Conservation (phyloP, 2,329 filamentous ascomycete genomes). For the Sphaerulina musiva region DNA sequence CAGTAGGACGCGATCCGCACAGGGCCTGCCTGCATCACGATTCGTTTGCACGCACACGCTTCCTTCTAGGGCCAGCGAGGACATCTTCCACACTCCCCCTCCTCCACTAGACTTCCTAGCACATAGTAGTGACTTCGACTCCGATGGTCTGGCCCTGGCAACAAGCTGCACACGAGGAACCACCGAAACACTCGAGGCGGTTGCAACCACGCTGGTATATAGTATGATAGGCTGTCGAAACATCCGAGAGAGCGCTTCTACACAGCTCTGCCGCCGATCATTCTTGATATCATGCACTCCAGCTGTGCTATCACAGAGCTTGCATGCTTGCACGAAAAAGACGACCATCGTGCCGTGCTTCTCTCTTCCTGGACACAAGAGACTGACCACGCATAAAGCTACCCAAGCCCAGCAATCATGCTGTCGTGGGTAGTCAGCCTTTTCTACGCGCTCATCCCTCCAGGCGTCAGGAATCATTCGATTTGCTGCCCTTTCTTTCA, state of each 20-base stretch:
- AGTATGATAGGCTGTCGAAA: constrained; percentile 8
- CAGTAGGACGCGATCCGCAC: constrained; percentile 13
- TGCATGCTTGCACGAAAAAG: background rate
- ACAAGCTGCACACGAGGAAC: background rate
- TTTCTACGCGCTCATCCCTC: too few relatives aligned
- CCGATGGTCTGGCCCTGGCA: background rate
- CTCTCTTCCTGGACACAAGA: background rate
- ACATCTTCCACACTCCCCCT: too few relatives aligned
- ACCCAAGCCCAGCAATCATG: background rate
- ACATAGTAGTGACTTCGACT: background rate
- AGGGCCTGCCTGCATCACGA: background rate
- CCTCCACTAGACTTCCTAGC: too few relatives aligned
- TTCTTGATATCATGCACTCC: background rate
- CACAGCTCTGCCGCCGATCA: constrained; percentile 9
- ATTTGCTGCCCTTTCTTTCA: background rate
- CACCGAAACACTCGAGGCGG: background rate
- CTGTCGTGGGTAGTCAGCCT: background rate
- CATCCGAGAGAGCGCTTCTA: background rate
- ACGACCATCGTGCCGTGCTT: background rate
- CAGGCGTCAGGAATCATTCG: too few relatives aligned
- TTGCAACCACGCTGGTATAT: background rate
- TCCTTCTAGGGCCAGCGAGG: background rate
- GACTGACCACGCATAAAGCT: background rate
- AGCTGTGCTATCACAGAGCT: constrained; percentile 8
- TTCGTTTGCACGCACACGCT: background rate